These are phyloP conservation scores for Cryptococcus sp. DNA, from an alignment of 1,284 basidiomycete species.

Conservation along the genomic window DNA sequence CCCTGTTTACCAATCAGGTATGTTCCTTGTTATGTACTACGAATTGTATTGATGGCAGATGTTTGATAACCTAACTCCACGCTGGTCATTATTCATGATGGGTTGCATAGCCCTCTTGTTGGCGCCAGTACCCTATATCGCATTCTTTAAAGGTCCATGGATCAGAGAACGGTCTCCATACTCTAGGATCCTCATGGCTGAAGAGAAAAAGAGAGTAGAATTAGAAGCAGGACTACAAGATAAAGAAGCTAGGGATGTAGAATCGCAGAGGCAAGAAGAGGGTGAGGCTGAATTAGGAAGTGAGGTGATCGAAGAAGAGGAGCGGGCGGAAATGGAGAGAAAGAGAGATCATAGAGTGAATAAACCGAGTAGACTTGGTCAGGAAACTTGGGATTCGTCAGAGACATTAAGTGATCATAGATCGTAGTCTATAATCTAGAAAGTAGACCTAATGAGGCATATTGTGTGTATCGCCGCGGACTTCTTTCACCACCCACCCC, in stretches of 20 bases:
- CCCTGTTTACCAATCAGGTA: constrained; percentile 19
- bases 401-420: too few relatives aligned
- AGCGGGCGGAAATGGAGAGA: background rate
- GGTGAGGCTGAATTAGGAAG: background rate
- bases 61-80: constrained; percentile 19
- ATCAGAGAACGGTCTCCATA: constrained; percentile 36
- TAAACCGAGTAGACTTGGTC: too few relatives aligned
- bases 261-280: background rate
- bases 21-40: background rate
- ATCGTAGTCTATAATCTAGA: too few relatives aligned
- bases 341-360: background rate
- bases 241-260: constrained; percentile 8
- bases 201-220: constrained; percentile 31
- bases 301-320: background rate
- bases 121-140: constrained; percentile 38
- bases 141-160: constrained; percentile 34
- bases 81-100: constrained; percentile 20
- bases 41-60: constrained; percentile 7
- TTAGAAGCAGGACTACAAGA: constrained; percentile 16
- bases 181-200: constrained; percentile 35
- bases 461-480: too few relatives aligned
- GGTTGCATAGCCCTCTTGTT: constrained; percentile 21
- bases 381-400: too few relatives aligned
- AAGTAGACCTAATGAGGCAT: too few relatives aligned
- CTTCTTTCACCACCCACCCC: too few relatives aligned